Base-by-base conservation (phyloP, 345 rosid genomes). In the Eutrema yunnanense region DNA sequence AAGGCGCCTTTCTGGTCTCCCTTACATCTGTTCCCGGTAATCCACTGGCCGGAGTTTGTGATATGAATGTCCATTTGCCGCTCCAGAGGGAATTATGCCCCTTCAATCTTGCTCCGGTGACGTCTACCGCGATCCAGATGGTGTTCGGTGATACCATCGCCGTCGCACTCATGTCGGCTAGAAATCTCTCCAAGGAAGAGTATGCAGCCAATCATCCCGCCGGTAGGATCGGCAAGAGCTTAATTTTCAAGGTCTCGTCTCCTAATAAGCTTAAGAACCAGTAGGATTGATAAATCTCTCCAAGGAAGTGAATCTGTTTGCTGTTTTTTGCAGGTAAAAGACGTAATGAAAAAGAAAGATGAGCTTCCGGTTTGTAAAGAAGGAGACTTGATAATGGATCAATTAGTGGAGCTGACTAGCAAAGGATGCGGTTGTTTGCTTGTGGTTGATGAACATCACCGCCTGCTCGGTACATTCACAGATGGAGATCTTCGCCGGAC, bases 71-170 rank as follows among this genome's bases (percentile, higher is more conserved):
- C 72, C 88, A 82, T 81, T 85, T 90, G 77, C 99, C 98, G 0
- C 76, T 96, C 50, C 84, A 83, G 84, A 87, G 92, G 79, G 99
- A 96, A 69, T 65, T 96, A 33, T 96, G 99, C 44, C 99, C 97
- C 2, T 96, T 92, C 40, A 86, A 95, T 85, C 79, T 96, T 46
- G 99, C 97, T 4, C 99, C 98, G 12, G 99, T 92, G 13, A 96
- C 99, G 4, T 96, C 99, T 10, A 92, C 91, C 11, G 99, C 96
- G 38, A 96, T 96, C 22, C 99, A 96, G 83, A 96, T 96, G 98
- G 90, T 96, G 14, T 96, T 96, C 22, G 99, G 99, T 60, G 99
- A 96, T 76, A 92, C 99, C 10, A 94, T 96, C 36, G 96, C 99
- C 27, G 88, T 92, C 43, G 99, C 99, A 0, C 85, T 96, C 66